Evolutionary conservation across 495 filamentous ascomycete genomes (phyloP).

Genomic region (Xylaria venustula): DNA sequence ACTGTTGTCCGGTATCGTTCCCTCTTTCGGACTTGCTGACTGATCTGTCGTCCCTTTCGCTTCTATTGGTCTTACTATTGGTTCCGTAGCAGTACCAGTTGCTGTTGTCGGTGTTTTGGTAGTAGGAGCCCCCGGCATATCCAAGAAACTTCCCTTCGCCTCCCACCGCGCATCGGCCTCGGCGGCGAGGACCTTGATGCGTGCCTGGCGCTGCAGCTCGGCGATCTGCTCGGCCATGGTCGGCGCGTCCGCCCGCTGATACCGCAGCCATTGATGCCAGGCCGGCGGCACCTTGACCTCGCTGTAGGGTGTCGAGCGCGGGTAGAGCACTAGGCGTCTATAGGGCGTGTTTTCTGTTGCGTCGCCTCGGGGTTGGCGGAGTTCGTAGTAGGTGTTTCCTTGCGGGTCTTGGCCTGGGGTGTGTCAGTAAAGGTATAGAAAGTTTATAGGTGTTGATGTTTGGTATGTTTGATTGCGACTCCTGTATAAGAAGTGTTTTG

Average conservation of each 20-base stretch:
- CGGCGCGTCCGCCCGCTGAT: conserved; percentile 70
- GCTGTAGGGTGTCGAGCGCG: conserved; percentile 58
- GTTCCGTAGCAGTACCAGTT: too few species aligned
- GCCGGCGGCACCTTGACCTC: conserved; percentile 65
- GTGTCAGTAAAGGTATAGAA: neutral
- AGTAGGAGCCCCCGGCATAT: conserved; percentile 14
- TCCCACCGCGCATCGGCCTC: conserved; percentile 85
- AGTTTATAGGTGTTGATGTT: conserved; percentile 1
- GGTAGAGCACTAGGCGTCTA: conserved; percentile 69
- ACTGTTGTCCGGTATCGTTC: conserved; percentile 15
- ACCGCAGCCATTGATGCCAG: conserved; percentile 97
- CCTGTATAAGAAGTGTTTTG: conserved; percentile 16
- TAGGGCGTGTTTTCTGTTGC: conserved; percentile 47
- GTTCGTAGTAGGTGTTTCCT: conserved; percentile 95
- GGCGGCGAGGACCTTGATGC: conserved; percentile 71
- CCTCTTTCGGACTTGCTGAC: too few species aligned
- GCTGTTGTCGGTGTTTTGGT: too few species aligned
- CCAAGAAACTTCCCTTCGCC: conserved; percentile 56
- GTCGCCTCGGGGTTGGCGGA: conserved; percentile 62
- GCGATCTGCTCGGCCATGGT: conserved; percentile 69
- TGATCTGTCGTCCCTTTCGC: too few species aligned
- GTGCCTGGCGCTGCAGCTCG: conserved; percentile 65
- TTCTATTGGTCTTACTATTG: too few species aligned
- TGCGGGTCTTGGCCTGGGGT: conserved; percentile 72
- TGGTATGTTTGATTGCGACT: too few species aligned